phyloP scores from a whole-genome alignment of 2,329 filamentous ascomycete species.

The Colletotrichum trifolii region DNA sequence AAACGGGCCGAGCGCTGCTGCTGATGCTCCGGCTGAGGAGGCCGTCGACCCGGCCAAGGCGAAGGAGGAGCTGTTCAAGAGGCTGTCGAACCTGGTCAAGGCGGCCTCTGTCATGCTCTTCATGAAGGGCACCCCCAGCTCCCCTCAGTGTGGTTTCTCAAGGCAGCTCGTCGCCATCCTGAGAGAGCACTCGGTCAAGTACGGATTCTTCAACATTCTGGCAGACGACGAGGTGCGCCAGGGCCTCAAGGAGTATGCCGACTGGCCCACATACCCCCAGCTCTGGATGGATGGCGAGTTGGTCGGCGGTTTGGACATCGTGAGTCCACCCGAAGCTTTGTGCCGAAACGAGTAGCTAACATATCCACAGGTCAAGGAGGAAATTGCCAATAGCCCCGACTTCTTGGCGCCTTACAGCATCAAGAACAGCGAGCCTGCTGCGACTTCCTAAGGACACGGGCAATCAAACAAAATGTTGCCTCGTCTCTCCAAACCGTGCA shows the following conservation, averaged over 20 bases:
- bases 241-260: slow-evolving; percentile 95
- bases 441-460: slow-evolving; percentile 40
- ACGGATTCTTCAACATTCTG: slow-evolving; percentile 99
- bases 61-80: slow-evolving; percentile 87
- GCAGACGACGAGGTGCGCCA: slow-evolving; percentile 97
- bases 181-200: slow-evolving; percentile 90
- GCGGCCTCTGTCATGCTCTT: slow-evolving; percentile 98
- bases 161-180: slow-evolving; percentile 88
- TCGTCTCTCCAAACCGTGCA: too few relatives aligned
- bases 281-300: slow-evolving; percentile 92
- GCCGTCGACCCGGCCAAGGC: slow-evolving; percentile 59
- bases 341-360: slow-evolving; percentile 12
- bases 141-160: slow-evolving; percentile 92
- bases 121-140: slow-evolving; percentile 94
- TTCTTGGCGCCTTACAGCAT: slow-evolving; percentile 83
- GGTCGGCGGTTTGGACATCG: slow-evolving; percentile 94
- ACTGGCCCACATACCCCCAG: slow-evolving; percentile 98
- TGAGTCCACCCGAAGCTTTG: slow-evolving; percentile 59
- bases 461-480: not conserved
- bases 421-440: slow-evolving; percentile 53
- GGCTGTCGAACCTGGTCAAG: slow-evolving; percentile 87
- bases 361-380: slow-evolving; percentile 82
- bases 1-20: slow-evolving; percentile 36
- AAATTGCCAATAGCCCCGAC: slow-evolving; percentile 83
- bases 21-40: slow-evolving; percentile 39